Evolutionary conservation across 768 basidiomycete genomes (phyloP).

Genomic region (Agaricus sinodeliciosus): DNA sequence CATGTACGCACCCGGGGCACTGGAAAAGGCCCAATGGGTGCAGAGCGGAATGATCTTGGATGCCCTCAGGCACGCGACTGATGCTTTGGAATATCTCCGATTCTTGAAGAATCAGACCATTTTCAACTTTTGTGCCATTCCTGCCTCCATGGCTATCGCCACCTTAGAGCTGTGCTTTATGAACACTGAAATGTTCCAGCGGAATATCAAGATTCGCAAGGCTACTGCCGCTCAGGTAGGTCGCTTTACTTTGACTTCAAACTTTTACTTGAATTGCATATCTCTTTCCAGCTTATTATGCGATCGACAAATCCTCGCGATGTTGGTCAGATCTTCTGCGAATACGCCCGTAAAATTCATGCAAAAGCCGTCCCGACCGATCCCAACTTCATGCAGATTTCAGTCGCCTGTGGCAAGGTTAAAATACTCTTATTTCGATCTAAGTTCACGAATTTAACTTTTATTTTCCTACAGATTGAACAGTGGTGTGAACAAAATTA

Average conservation of each 20-base stretch:
- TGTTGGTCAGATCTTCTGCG: slow-evolving; percentile 82
- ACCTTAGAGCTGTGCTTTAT: slow-evolving; percentile 90
- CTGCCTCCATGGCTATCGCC: slow-evolving; percentile 92
- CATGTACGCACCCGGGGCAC: slow-evolving; percentile 49
- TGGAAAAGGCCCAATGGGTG: slow-evolving; percentile 68
- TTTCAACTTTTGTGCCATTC: slow-evolving; percentile 95
- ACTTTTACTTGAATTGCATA: not conserved
- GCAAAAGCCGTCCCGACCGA: slow-evolving; percentile 71
- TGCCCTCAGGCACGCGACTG: slow-evolving; percentile 75
- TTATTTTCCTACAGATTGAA: slow-evolving; percentile 58
- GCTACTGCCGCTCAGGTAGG: slow-evolving; percentile 79
- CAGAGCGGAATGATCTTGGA: slow-evolving; percentile 89
- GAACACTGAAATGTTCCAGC: slow-evolving; percentile 80
- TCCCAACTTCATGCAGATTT: slow-evolving; percentile 80
- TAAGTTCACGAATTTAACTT: not conserved
- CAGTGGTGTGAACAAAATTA: slow-evolving; percentile 92
- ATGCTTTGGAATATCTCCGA: slow-evolving; percentile 85
- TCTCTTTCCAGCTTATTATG: slow-evolving; percentile 72
- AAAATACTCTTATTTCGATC: not conserved
- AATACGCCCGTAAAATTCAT: slow-evolving; percentile 79
- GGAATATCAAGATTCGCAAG: slow-evolving; percentile 93
- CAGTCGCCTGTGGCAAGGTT: slow-evolving; percentile 76
- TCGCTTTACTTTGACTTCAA: slow-evolving; percentile 7
- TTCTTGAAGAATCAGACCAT: slow-evolving; percentile 86
- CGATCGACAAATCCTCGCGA: slow-evolving; percentile 87